Conservation (phyloP, 345 rosid genomes). For the Trapa bicornis region DNA sequence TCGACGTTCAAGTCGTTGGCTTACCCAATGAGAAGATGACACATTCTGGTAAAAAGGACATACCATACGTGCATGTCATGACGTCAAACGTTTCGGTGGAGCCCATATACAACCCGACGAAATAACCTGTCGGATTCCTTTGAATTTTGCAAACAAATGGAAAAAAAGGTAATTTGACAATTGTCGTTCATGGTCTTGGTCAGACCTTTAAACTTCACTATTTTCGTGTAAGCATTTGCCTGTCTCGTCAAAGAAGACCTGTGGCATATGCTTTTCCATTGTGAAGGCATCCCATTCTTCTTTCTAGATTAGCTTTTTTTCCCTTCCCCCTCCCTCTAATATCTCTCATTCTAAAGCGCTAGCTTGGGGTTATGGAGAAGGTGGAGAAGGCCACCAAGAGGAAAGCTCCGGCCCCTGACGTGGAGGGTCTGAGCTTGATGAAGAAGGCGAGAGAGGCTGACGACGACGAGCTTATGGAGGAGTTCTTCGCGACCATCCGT, state of each 20-base stretch:
- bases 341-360: too few species aligned
- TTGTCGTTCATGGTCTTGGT: neutral
- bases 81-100: too few species aligned
- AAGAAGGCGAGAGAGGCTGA: slow-evolving; percentile 7
- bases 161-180: neutral
- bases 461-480: slow-evolving; percentile 27
- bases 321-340: neutral
- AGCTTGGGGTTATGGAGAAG: neutral
- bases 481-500: slow-evolving; percentile 27
- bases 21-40: neutral
- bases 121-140: too few species aligned
- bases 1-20: neutral
- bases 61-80: too few species aligned
- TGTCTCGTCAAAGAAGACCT: neutral
- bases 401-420: neutral
- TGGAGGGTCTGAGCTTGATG: neutral
- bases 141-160: too few species aligned
- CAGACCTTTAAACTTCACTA: neutral
- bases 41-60: neutral
- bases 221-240: neutral
- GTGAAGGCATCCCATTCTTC: neutral
- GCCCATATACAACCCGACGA: too few species aligned
- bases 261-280: neutral
- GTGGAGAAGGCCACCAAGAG: neutral
- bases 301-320: neutral